Percentiles rank a stretch among this genome's conserved stretches.
These are phyloP conservation scores for Pseudonitzschia delicatissima DNA, from an alignment of 108 stramenopile species.

Conservation along the genomic window DNA sequence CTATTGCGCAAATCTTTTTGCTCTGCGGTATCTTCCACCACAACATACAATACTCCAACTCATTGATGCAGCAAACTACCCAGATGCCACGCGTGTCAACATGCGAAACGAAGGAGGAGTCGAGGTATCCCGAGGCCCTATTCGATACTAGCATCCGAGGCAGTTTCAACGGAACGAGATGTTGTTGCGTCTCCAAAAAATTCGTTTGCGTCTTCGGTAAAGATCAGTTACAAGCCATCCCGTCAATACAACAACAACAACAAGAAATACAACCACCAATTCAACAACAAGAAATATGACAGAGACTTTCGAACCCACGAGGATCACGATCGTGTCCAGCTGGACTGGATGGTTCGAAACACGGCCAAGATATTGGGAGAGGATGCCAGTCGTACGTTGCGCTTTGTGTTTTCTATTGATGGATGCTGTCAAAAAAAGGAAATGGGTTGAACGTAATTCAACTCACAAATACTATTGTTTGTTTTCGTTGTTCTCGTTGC, in stretches of 20 bases:
- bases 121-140: no score
- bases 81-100: no score
- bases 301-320: conserved; percentile 2
- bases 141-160: no score
- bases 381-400: conserved; percentile 11
- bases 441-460: no score
- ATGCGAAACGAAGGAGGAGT: no score
- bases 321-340: conserved; percentile 15
- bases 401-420: not conserved
- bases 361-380: conserved; percentile 30
- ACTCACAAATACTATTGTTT: not conserved
- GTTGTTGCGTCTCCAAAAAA: not conserved
- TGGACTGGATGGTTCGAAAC: conserved; percentile 36
- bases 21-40: not conserved
- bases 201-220: not conserved
- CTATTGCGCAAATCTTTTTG: not conserved
- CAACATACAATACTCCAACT: not conserved
- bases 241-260: not conserved
- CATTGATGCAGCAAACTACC: no score
- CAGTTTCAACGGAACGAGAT: no score
- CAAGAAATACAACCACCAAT: not conserved
- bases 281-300: not conserved
- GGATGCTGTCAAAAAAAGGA: not conserved
- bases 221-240: not conserved
- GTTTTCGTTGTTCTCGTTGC: not conserved